Conservation (phyloP, 2,329 filamentous ascomycete genomes). For the Chalara sp. region DNA sequence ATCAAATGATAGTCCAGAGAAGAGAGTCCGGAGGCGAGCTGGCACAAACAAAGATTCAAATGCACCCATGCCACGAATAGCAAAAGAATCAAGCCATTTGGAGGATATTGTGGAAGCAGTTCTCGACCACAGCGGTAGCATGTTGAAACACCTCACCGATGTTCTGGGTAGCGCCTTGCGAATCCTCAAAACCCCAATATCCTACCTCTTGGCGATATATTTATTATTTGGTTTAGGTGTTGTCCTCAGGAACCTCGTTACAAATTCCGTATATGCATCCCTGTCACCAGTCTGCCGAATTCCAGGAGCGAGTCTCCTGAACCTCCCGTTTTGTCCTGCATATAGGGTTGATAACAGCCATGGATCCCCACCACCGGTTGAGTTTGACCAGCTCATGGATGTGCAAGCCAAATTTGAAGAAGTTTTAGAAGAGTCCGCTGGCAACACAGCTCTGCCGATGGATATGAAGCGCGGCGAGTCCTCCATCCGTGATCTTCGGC, state of each 20-base stretch:
- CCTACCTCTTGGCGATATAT: slow-evolving; percentile 54
- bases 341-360: slow-evolving; percentile 16
- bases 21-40: slow-evolving; percentile 8
- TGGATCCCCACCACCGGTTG: slow-evolving; percentile 28
- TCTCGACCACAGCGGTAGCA: slow-evolving; percentile 12
- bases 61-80: neutral
- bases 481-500: slow-evolving; percentile 67
- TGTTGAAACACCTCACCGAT: slow-evolving; percentile 43
- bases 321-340: slow-evolving; percentile 56
- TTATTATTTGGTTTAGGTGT: slow-evolving; percentile 52
- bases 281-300: slow-evolving; percentile 65
- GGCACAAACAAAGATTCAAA: neutral
- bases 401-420: slow-evolving; percentile 72
- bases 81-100: neutral
- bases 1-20: slow-evolving; percentile 17
- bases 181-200: slow-evolving; percentile 58
- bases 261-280: slow-evolving; percentile 51
- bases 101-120: slow-evolving; percentile 17
- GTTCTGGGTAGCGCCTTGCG: slow-evolving; percentile 53
- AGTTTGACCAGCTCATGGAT: slow-evolving; percentile 70
- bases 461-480: slow-evolving; percentile 75
- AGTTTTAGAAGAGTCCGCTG: slow-evolving; percentile 60
- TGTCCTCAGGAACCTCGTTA: slow-evolving; percentile 55
- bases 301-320: slow-evolving; percentile 55
- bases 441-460: slow-evolving; percentile 61